A percentile compares a stretch with the other conserved stretches of the same genome.
phyloP scores from a whole-genome alignment of 2,329 filamentous ascomycete species.

The Penicillium aurantiogriseum region DNA sequence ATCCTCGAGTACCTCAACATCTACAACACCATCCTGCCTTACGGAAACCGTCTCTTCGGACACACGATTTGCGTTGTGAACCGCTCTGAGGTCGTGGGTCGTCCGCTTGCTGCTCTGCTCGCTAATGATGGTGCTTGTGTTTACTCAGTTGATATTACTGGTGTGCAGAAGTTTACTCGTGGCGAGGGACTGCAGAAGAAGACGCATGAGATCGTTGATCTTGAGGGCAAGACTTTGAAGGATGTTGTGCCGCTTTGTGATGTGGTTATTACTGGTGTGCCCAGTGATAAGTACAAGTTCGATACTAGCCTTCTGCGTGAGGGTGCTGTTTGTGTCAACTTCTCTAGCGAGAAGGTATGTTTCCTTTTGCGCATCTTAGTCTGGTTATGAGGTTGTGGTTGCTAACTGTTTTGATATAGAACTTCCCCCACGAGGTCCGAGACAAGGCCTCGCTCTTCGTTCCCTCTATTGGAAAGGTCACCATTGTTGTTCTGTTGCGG shows the following conservation, averaged over 20 bases:
- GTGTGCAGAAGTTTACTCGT: constrained; percentile 87
- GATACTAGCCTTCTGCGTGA: constrained; percentile 78
- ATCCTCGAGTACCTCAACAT: constrained; percentile 93
- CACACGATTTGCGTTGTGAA: constrained; percentile 97
- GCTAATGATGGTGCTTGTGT: constrained; percentile 96
- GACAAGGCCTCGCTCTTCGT: constrained; percentile 97
- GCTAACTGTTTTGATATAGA: constrained; percentile 46
- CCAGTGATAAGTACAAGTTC: constrained; percentile 84
- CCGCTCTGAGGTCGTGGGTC: constrained; percentile 89
- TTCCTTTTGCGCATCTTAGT: not conserved
- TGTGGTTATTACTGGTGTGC: constrained; percentile 92
- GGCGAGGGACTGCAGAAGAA: constrained; percentile 82
- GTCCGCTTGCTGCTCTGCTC: constrained; percentile 85
- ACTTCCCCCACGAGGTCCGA: constrained; percentile 87
- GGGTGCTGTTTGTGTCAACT: constrained; percentile 97
- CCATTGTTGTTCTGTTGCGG: constrained; percentile 83
- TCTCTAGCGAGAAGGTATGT: constrained; percentile 77
- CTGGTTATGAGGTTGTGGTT: not conserved
- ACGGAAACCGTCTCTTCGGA: constrained; percentile 89
- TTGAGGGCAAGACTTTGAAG: constrained; percentile 74
- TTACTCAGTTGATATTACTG: constrained; percentile 89
- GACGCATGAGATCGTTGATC: constrained; percentile 82
- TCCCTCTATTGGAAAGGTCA: constrained; percentile 95
- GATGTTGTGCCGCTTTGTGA: constrained; percentile 85
- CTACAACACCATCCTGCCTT: constrained; percentile 91